Base-by-base conservation (phyloP, 306 rosid genomes). In the Ziziphus jujuba region DNA sequence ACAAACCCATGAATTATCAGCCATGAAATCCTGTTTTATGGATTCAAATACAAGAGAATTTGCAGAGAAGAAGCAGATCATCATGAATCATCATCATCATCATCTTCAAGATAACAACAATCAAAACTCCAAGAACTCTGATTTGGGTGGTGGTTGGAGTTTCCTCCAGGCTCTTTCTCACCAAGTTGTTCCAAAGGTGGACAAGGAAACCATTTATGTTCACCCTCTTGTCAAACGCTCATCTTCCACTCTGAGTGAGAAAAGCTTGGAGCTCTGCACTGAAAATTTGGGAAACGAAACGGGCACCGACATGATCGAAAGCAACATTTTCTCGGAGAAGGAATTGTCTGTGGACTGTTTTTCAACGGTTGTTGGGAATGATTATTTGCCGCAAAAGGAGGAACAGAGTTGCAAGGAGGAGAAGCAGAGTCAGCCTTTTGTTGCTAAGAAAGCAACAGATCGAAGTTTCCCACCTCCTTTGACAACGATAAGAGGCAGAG, bases 241-340 rank as follows among this genome's bases (percentile, higher is more conserved):
- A 14, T 66, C 82, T 3, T 22, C 71, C 57, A 15, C 38, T 2
- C 87, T 93, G 0, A 83, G 86, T 53, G 85, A 82, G 14, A 81
- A 67, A 36, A 93, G 99, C 77, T 74, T 93, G 71, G 63, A 82
- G 36, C 43, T 93, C 50, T 93, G 99, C 76, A 93, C 99, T 0
- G 99, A 93, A 66, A 87, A 88, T 47, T 66, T 93, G 17, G 99
- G 99, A 5, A 90, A 71, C 20, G 99, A 93, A 67, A 93, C 95
- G 0, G 97, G 99, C 43, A 83, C 84, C 28, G 86, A 87, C 79
- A 83, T 84, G 49, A 76, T 48, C 1, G 63, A 10, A 43, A 75
- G 51, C 63, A 65, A 53, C 77, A 75, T 84, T 63, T 82, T 80
- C 75, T 59, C 82, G 47, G 43, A 73, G 28, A 51, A 64, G 47